phyloP scores from a whole-genome alignment of 257 asterid species.

The Scutellaria galericulata region DNA sequence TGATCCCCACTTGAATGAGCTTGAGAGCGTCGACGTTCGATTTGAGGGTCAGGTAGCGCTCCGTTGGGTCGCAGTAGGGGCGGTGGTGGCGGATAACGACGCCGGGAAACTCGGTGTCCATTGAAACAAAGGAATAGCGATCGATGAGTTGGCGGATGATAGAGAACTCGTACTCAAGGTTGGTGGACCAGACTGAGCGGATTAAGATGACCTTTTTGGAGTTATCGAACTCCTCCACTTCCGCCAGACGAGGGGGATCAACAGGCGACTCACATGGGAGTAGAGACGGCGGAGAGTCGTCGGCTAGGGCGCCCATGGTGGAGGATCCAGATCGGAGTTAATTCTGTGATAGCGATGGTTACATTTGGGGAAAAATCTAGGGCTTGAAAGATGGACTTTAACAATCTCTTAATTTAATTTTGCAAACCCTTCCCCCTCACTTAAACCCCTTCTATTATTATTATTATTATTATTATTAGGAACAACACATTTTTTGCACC shows the following conservation, averaged over 20 bases:
- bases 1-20: slow-evolving; percentile 82
- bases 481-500: no score
- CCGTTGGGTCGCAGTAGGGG: slow-evolving; percentile 47
- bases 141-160: slow-evolving; percentile 46
- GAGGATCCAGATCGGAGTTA: slow-evolving; percentile 39
- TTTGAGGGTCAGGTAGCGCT: slow-evolving; percentile 64
- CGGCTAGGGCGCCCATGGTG: slow-evolving; percentile 40
- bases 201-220: slow-evolving; percentile 37
- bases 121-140: slow-evolving; percentile 45
- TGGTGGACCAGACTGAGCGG: slow-evolving; percentile 58
- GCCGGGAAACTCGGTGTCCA: slow-evolving; percentile 68
- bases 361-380: slow-evolving; percentile 35
- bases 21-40: slow-evolving; percentile 71
- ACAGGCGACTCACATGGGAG: slow-evolving; percentile 11
- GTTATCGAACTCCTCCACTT: slow-evolving; percentile 17
- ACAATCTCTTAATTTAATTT: not conserved
- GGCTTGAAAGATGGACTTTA: not conserved
- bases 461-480: no score
- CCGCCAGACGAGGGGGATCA: not conserved
- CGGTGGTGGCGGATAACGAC: slow-evolving; percentile 52
- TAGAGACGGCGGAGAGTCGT: slow-evolving; percentile 35
- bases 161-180: slow-evolving; percentile 49
- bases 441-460: not conserved
- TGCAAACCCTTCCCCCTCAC: not conserved
- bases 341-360: slow-evolving; percentile 25